Percentiles rank a stretch among this genome's conserved stretches.
Conservation (phyloP, 2,329 filamentous ascomycete species). For the Aureobasidium namibiae region DNA sequence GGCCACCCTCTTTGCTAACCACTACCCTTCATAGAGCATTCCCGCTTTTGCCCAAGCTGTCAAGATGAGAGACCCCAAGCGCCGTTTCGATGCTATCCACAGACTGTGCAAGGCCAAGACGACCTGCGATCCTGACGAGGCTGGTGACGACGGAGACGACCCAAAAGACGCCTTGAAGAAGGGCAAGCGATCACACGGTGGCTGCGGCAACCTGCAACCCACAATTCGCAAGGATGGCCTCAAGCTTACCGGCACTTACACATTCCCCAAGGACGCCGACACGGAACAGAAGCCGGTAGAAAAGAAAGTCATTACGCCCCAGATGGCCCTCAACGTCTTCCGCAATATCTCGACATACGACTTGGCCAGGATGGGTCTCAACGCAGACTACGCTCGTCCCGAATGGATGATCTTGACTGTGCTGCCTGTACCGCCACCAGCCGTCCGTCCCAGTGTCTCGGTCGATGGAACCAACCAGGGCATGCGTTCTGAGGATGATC, state of each 20-base stretch:
- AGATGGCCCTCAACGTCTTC: constrained; percentile 79
- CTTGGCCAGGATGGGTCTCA: constrained; percentile 79
- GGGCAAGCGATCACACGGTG: constrained; percentile 57
- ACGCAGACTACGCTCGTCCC: constrained; percentile 86
- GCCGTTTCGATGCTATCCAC: constrained; percentile 89
- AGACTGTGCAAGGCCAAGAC: constrained; percentile 82
- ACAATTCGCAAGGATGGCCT: constrained; percentile 81
- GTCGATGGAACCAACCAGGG: constrained; percentile 91
- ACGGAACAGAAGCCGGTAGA: constrained; percentile 67
- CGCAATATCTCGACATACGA: constrained; percentile 75
- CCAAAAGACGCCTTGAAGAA: constrained; percentile 46
- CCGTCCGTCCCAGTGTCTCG: constrained; percentile 92
- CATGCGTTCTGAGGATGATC: constrained; percentile 92
- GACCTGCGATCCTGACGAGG: constrained; percentile 72
- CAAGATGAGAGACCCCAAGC: constrained; percentile 81
- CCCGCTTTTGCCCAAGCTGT: constrained; percentile 75
- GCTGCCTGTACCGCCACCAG: constrained; percentile 87
- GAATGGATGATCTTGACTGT: constrained; percentile 99
- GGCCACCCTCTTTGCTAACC: constrained; percentile 24
- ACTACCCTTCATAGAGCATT: constrained; percentile 57
- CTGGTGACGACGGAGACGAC: constrained; percentile 55
- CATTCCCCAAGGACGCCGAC: constrained; percentile 56
- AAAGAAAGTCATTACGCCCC: constrained; percentile 73
- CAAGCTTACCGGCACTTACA: constrained; percentile 71
- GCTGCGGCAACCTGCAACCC: constrained; percentile 87